A percentile compares a stretch with the other conserved stretches of the same genome.
Conservation (phyloP, 1,284 basidiomycete genomes). For the Boletus mariae region DNA sequence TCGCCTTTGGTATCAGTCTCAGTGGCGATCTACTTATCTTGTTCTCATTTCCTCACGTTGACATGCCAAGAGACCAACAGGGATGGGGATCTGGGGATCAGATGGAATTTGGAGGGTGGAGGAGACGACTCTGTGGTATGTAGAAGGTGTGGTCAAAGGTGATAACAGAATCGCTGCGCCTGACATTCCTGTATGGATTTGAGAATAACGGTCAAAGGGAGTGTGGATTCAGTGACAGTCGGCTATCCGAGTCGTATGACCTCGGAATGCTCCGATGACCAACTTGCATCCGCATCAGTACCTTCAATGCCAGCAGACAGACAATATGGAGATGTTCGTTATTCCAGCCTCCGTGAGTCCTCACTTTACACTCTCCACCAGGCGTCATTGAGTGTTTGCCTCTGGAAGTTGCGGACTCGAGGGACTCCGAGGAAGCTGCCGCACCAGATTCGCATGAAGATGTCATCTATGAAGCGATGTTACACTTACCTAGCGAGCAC, state of each 20-base stretch:
- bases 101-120: background rate
- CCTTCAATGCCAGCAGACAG: background rate
- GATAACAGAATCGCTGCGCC: background rate
- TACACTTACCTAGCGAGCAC: conserved; percentile 1
- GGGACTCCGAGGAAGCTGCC: conserved; percentile 8
- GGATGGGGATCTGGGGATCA: conserved; percentile 40
- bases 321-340: conserved; percentile 7
- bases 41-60: conserved; percentile 46
- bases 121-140: conserved; percentile 55
- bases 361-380: background rate
- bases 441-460: conserved; percentile 1
- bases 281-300: too few species aligned
- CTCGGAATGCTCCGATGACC: too few species aligned
- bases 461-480: background rate
- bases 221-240: too few species aligned
- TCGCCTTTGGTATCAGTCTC: conserved; percentile 46
- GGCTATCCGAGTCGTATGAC: too few species aligned
- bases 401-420: conserved; percentile 4
- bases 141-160: conserved; percentile 26
- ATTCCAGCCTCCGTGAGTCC: conserved; percentile 21
- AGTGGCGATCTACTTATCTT: conserved; percentile 8
- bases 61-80: conserved; percentile 69
- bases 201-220: too few species aligned
- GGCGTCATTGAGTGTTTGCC: too few species aligned
- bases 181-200: background rate